These are phyloP conservation scores for Chaetomiaceae sp. DNA, from an alignment of 2,329 filamentous ascomycete genomes.

Conservation along the genomic window DNA sequence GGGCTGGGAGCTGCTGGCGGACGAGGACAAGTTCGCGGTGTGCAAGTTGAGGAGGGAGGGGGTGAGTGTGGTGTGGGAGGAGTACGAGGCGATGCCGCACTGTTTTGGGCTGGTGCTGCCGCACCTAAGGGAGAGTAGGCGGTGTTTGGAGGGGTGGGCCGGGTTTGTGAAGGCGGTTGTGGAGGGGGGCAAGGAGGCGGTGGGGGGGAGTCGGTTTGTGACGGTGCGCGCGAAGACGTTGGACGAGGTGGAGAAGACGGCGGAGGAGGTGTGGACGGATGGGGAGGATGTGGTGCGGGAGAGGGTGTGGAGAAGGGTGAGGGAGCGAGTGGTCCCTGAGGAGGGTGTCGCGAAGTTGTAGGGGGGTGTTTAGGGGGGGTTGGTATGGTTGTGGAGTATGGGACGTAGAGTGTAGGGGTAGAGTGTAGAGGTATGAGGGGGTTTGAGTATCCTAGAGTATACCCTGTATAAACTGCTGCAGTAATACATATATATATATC, in stretches of 20 bases:
- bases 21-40: conserved; percentile 60
- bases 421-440: background rate
- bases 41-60: conserved; percentile 49
- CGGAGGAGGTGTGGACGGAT: conserved; percentile 39
- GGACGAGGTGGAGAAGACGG: conserved; percentile 40
- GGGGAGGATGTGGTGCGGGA: conserved; percentile 16
- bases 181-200: conserved; percentile 20
- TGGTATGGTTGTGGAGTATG: background rate
- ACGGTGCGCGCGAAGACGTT: conserved; percentile 46
- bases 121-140: conserved; percentile 37
- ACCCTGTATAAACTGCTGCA: background rate
- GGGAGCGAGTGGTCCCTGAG: conserved; percentile 18
- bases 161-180: conserved; percentile 46
- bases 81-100: conserved; percentile 79
- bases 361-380: conserved; percentile 22
- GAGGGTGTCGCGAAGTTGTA: conserved; percentile 29
- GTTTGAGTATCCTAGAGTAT: background rate
- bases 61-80: conserved; percentile 58
- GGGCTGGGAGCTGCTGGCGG: conserved; percentile 66
- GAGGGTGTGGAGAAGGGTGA: conserved; percentile 14
- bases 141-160: conserved; percentile 51
- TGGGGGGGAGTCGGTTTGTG: conserved; percentile 33
- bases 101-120: conserved; percentile 58
- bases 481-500: too few species aligned
- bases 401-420: background rate